Conservation (phyloP, 768 basidiomycete species). For the Floccularia luteovirens region DNA sequence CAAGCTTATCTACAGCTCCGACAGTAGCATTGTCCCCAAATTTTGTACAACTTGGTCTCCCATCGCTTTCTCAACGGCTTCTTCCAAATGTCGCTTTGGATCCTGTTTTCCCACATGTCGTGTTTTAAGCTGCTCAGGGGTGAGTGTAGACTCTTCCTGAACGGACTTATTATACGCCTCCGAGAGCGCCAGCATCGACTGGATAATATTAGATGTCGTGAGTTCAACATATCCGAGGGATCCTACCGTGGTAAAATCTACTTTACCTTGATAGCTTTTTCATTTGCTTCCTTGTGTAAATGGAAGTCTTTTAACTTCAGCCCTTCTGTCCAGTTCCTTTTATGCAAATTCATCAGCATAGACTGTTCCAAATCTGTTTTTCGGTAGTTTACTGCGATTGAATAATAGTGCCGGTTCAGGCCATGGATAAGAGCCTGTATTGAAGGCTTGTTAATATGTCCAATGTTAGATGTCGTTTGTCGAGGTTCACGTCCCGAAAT, state of each 20-base stretch:
- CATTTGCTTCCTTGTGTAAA: conserved; percentile 80
- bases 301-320: conserved; percentile 88
- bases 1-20: conserved; percentile 83
- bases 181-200: conserved; percentile 92
- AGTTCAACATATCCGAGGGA: too few relatives aligned
- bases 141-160: conserved; percentile 95
- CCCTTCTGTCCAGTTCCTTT: conserved; percentile 98
- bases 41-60: conserved; percentile 96
- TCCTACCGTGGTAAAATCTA: conserved; percentile 7
- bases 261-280: conserved; percentile 88
- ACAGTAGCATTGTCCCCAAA: conserved; percentile 89
- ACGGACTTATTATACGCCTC: conserved; percentile 97
- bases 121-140: conserved; percentile 90
- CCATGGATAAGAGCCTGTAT: conserved; percentile 98
- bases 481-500: conserved; percentile 91
- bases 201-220: conserved; percentile 10
- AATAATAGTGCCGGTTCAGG: conserved; percentile 96
- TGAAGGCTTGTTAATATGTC: conserved; percentile 98
- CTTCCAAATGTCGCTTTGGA: conserved; percentile 96
- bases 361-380: conserved; percentile 98
- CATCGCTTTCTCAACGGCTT: conserved; percentile 97
- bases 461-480: conserved; percentile 97
- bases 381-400: conserved; percentile 94
- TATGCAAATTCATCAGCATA: conserved; percentile 99
- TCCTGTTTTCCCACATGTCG: conserved; percentile 97